Evolutionary conservation across 2,329 filamentous ascomycete species (phyloP).

Genomic region (Aspergillus latus): DNA sequence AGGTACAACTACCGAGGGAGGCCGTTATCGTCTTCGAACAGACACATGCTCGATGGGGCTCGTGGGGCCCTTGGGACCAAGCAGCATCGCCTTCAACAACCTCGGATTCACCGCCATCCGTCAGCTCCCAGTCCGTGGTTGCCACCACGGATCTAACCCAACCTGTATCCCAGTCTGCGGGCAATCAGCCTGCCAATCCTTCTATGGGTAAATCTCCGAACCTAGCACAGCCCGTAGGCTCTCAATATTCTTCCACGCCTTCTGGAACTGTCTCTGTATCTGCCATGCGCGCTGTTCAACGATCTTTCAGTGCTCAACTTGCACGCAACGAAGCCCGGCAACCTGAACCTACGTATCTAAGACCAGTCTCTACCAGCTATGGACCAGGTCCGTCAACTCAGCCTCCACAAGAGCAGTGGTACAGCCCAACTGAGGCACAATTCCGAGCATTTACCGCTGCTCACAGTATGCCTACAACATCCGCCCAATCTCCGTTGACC

Average conservation of each 20-base stretch:
- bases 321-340: conserved; percentile 24
- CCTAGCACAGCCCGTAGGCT: conserved; percentile 16
- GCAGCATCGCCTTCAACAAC: conserved; percentile 33
- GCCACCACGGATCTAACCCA: conserved; percentile 22
- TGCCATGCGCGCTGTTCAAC: conserved; percentile 22
- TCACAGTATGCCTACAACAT: conserved; percentile 32
- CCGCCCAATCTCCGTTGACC: conserved; percentile 48
- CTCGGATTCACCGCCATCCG: conserved; percentile 25
- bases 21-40: conserved; percentile 72
- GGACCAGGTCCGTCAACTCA: conserved; percentile 21
- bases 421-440: conserved; percentile 26
- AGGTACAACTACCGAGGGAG: conserved; percentile 80
- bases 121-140: conserved; percentile 19
- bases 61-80: conserved; percentile 55
- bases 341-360: conserved; percentile 37
- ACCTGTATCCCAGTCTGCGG: conserved; percentile 5
- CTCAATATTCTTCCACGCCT: conserved; percentile 19
- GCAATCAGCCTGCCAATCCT: conserved; percentile 12
- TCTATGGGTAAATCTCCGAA: conserved; percentile 12
- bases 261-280: conserved; percentile 22
- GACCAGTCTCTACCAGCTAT: conserved; percentile 26
- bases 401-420: conserved; percentile 37
- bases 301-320: conserved; percentile 20
- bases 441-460: conserved; percentile 23
- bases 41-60: conserved; percentile 76